phyloP scores from a whole-genome alignment of 148 eudicot genomes.

The Heliosperma pusillum region DNA sequence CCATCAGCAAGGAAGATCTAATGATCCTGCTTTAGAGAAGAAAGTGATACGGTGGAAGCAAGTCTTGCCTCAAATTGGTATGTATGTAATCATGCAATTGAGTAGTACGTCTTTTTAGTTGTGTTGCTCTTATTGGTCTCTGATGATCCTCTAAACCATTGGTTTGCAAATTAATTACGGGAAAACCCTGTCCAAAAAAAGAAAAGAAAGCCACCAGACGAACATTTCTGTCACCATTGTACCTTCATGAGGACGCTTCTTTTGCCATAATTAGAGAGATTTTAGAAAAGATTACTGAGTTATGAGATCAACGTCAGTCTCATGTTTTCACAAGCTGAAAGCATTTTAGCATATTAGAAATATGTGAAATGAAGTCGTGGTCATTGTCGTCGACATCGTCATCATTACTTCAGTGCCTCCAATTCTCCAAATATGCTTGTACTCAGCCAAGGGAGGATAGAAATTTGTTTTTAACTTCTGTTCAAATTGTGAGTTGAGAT shows the following conservation, averaged over 20 bases:
- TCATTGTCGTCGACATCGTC: too few relatives aligned
- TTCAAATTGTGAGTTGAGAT: background rate
- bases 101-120: background rate
- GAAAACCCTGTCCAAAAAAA: too few relatives aligned
- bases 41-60: conserved; percentile 81
- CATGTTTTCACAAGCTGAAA: too few relatives aligned
- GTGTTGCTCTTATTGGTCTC: background rate
- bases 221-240: too few relatives aligned
- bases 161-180: background rate
- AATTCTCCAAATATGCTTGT: too few relatives aligned
- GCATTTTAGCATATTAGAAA: background rate
- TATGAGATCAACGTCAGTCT: too few relatives aligned
- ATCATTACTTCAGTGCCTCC: too few relatives aligned
- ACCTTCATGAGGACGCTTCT: too few relatives aligned
- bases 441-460: background rate
- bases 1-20: background rate
- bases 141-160: background rate
- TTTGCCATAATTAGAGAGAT: too few relatives aligned
- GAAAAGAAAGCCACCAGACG: too few relatives aligned
- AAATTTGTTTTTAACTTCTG: background rate
- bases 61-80: conserved; percentile 86
- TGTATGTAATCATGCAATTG: conserved; percentile 18
- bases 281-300: too few relatives aligned
- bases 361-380: too few relatives aligned
- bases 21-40: conserved; percentile 39